phyloP scores from a whole-genome alignment of 768 basidiomycete species.

The Boletus sensibilis region DNA sequence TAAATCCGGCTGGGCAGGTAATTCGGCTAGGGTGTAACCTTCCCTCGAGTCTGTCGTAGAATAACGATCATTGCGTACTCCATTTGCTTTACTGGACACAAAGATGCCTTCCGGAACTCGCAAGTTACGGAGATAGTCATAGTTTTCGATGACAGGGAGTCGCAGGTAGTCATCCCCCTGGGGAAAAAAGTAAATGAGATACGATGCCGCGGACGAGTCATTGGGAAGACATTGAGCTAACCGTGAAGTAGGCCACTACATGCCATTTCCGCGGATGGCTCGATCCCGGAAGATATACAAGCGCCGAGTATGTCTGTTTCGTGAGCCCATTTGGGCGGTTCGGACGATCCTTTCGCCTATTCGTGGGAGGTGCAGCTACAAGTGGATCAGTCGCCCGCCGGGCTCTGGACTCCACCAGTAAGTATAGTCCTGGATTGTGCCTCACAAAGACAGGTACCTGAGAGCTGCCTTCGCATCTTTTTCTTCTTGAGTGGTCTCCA shows the following conservation, averaged over 20 bases:
- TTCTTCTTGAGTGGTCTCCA: conserved; percentile 77
- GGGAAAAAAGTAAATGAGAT: conserved; percentile 10
- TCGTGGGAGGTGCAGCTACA: conserved; percentile 54
- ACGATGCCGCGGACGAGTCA: background rate
- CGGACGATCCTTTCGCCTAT: conserved; percentile 72
- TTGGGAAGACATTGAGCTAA: conserved; percentile 33
- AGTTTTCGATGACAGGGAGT: conserved; percentile 72
- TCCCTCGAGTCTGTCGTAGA: conserved; percentile 19
- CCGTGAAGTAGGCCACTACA: conserved; percentile 80
- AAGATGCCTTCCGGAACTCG: conserved; percentile 72
- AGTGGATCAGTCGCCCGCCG: conserved; percentile 60
- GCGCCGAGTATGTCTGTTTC: conserved; percentile 82
- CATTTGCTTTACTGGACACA: conserved; percentile 60
- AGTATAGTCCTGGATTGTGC: background rate
- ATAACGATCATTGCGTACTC: conserved; percentile 28
- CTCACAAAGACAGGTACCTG: conserved; percentile 43
- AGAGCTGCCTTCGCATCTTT: conserved; percentile 78
- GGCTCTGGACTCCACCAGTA: conserved; percentile 40
- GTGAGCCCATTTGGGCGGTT: conserved; percentile 80
- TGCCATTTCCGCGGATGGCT: conserved; percentile 73
- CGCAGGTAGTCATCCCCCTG: conserved; percentile 68
- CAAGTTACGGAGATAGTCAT: conserved; percentile 68
- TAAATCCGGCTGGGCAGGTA: conserved; percentile 5
- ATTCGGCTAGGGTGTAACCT: conserved; percentile 10
- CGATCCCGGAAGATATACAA: conserved; percentile 61